These are phyloP conservation scores for Pseudocercospora crystallina DNA, from an alignment of 2,329 filamentous ascomycete genomes.

Conservation along the genomic window DNA sequence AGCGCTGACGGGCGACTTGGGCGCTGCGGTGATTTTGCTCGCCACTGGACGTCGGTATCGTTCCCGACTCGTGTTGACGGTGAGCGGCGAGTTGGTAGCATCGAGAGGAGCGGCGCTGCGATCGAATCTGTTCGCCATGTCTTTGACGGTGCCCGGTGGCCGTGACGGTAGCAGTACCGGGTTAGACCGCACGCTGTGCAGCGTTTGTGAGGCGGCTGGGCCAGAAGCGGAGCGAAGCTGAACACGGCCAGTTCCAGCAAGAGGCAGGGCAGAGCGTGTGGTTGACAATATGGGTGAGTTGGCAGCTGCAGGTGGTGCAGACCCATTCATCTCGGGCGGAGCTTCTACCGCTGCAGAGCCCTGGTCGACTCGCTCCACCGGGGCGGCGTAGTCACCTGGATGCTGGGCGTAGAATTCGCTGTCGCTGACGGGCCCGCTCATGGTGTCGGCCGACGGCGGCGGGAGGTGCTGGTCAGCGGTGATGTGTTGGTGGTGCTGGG, in stretches of 20 bases:
- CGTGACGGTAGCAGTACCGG: constrained; percentile 33
- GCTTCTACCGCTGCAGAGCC: background rate
- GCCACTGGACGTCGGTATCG: constrained; percentile 25
- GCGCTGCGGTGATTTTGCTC: constrained; percentile 21
- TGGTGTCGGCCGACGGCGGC: no score
- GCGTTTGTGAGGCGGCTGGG: constrained; percentile 15
- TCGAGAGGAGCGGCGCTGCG: constrained; percentile 39
- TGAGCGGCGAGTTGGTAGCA: constrained; percentile 17
- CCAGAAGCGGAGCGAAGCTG: constrained; percentile 24
- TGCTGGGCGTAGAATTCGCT: no score
- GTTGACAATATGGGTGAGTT: constrained; percentile 2
- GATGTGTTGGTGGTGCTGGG: no score
- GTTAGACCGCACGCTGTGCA: constrained; percentile 29
- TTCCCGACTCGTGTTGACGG: constrained; percentile 28
- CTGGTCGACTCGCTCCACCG: background rate
- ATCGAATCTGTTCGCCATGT: constrained; percentile 77
- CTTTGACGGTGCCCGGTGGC: constrained; percentile 58
- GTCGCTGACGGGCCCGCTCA: no score
- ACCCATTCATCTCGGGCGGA: background rate
- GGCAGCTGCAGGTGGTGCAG: background rate
- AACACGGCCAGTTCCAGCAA: background rate
- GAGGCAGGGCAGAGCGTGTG: background rate
- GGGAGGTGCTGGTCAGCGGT: no score
- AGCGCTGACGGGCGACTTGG: constrained; percentile 28
- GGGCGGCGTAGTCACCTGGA: no score